Conservation (phyloP, 2,329 filamentous ascomycete species). For the Penicillium sp. region DNA sequence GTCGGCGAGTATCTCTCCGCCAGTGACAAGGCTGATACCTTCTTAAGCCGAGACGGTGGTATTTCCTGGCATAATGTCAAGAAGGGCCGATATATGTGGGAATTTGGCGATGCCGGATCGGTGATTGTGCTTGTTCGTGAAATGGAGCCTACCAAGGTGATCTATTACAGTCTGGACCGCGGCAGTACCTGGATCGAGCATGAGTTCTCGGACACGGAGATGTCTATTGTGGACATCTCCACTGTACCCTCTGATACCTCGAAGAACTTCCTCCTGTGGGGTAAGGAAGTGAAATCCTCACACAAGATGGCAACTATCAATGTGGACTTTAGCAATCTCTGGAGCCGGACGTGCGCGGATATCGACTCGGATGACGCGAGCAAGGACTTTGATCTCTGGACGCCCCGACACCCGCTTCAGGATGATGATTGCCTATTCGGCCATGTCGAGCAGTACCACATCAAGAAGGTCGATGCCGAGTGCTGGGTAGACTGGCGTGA, state of each 20-base stretch:
- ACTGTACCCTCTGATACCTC: conserved; percentile 88
- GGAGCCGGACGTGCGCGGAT: conserved; percentile 70
- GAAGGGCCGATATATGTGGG: conserved; percentile 89
- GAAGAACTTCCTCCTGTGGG: conserved; percentile 91
- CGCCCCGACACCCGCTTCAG: conserved; percentile 78
- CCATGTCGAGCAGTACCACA: conserved; percentile 84
- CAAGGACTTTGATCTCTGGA: conserved; percentile 82
- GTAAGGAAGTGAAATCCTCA: conserved; percentile 54
- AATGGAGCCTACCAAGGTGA: conserved; percentile 65
- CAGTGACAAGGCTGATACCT: conserved; percentile 79
- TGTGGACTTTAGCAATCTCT: conserved; percentile 83
- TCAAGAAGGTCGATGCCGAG: conserved; percentile 77
- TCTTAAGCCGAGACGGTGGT: conserved; percentile 89
- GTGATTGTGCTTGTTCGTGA: conserved; percentile 86
- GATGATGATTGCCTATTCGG: conserved; percentile 87
- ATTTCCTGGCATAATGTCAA: conserved; percentile 83
- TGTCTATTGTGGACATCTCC: conserved; percentile 78
- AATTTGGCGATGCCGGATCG: conserved; percentile 93
- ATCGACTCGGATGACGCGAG: conserved; percentile 64
- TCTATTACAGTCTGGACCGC: conserved; percentile 80
- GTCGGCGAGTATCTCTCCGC: conserved; percentile 74
- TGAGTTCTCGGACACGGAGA: conserved; percentile 71
- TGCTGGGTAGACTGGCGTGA: conserved; percentile 84
- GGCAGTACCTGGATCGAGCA: conserved; percentile 79
- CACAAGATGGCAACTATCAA: conserved; percentile 72